Conservation (phyloP, 192 early-diverging fungal species). For the Backusella tuberculispora region DNA sequence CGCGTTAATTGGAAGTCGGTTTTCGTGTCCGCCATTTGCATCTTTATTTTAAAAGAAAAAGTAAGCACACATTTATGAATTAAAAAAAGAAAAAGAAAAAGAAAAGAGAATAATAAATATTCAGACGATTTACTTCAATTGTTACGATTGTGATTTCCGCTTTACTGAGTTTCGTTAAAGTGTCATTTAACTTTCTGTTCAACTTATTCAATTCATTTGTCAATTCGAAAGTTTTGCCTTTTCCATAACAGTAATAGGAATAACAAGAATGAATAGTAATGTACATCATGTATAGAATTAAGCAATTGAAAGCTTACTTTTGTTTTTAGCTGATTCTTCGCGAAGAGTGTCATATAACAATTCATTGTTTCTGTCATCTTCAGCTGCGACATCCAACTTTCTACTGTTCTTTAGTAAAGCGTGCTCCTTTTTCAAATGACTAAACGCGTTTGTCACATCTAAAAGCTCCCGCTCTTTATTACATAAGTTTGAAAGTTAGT, state of each 20-base stretch:
- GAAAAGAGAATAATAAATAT: no score
- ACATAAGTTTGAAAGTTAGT: neutral
- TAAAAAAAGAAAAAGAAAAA: neutral
- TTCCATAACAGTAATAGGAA: no score
- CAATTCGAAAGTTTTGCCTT: neutral
- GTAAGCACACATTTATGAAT: neutral
- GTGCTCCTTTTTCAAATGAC: neutral
- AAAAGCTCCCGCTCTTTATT: neutral
- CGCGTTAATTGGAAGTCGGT: neutral
- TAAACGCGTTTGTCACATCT: neutral
- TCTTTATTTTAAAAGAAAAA: neutral
- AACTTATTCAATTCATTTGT: neutral
- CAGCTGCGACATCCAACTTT: neutral
- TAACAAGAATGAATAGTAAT: no score
- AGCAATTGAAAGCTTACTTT: neutral
- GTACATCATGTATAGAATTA: no score
- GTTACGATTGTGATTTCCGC: neutral
- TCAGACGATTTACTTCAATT: neutral
- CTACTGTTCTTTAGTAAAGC: neutral
- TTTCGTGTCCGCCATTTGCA: neutral
- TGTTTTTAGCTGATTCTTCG: neutral
- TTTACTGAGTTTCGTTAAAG: neutral
- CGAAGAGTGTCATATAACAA: neutral
- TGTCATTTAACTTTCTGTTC: neutral
- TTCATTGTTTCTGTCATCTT: neutral